Evolutionary conservation across 805 yeast species (phyloP).

Genomic region (Myxozyma geophila): DNA sequence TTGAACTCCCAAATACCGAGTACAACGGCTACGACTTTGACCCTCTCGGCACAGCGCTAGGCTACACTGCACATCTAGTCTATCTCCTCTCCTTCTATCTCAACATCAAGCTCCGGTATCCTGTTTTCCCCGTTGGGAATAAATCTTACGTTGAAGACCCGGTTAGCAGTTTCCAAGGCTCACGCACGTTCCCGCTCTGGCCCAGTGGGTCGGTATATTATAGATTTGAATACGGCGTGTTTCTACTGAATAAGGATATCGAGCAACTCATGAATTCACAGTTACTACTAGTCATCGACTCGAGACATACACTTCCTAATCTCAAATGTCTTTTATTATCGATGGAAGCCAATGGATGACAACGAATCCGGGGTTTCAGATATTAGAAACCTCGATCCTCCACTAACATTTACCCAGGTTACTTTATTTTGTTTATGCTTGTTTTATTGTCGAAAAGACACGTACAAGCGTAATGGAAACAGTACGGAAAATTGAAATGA

Average conservation of each 20-base stretch:
- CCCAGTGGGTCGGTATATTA: conserved; percentile 51
- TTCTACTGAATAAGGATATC: conserved; percentile 53
- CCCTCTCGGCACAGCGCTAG: conserved; percentile 50
- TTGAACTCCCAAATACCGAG: conserved; percentile 42
- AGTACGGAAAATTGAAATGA: neutral
- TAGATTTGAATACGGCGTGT: conserved; percentile 57
- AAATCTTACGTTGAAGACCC: conserved; percentile 56
- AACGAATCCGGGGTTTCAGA: conserved; percentile 16
- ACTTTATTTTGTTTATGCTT: neutral
- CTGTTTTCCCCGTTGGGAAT: conserved; percentile 54
- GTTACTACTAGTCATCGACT: conserved; percentile 34
- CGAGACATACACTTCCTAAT: conserved; percentile 38
- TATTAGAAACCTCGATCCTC: conserved; percentile 13
- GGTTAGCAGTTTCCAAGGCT: conserved; percentile 50
- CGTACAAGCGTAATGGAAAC: neutral
- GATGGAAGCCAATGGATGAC: conserved; percentile 26
- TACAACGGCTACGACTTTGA: conserved; percentile 36
- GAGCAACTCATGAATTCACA: conserved; percentile 51
- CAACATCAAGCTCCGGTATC: conserved; percentile 55
- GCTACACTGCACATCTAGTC: conserved; percentile 53
- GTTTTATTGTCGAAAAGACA: neutral
- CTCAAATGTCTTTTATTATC: conserved; percentile 36
- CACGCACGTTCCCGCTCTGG: conserved; percentile 55
- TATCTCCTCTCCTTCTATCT: conserved; percentile 50
- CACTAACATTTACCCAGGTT: neutral